Evolutionary conservation across 1,139 yeast genomes (phyloP).

Genomic region (Tardiomyces blankii): DNA sequence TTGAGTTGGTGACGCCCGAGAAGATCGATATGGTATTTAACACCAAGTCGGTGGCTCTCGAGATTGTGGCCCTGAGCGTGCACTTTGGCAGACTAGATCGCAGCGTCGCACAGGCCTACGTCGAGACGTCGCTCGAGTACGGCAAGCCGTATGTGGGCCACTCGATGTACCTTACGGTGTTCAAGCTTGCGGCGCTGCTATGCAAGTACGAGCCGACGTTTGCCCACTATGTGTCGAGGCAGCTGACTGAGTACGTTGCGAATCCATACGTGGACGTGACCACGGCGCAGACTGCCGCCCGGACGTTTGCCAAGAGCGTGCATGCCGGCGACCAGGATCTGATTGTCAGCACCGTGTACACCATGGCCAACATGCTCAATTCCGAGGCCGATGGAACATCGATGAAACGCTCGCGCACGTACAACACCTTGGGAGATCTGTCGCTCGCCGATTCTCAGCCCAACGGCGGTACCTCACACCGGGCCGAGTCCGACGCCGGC

Average conservation of each 20-base stretch:
- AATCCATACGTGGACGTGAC: not conserved
- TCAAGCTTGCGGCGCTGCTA: conserved; percentile 45
- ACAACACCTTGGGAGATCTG: conserved; percentile 1
- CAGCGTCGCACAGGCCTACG: conserved; percentile 23
- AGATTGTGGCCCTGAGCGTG: conserved; percentile 32
- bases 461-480: not conserved
- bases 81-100: conserved; percentile 19
- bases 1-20: conserved; percentile 27
- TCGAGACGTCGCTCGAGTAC: conserved; percentile 27
- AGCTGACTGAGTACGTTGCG: not conserved
- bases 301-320: not conserved
- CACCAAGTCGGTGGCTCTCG: conserved; percentile 33
- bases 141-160: conserved; percentile 20
- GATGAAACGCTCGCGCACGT: not conserved
- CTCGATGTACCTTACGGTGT: conserved; percentile 35
- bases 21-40: conserved; percentile 31
- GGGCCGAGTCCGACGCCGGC: not conserved
- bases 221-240: conserved; percentile 7
- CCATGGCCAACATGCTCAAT: conserved; percentile 64
- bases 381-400: conserved; percentile 32
- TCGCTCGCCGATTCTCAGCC: not conserved
- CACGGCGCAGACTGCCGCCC: not conserved
- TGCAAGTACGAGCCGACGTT: conserved; percentile 30
- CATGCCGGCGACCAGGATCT: not conserved
- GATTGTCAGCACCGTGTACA: conserved; percentile 73